These are phyloP conservation scores for Dioscorea dumetorum DNA, from an alignment of 106 monocot species.

Conservation along the genomic window DNA sequence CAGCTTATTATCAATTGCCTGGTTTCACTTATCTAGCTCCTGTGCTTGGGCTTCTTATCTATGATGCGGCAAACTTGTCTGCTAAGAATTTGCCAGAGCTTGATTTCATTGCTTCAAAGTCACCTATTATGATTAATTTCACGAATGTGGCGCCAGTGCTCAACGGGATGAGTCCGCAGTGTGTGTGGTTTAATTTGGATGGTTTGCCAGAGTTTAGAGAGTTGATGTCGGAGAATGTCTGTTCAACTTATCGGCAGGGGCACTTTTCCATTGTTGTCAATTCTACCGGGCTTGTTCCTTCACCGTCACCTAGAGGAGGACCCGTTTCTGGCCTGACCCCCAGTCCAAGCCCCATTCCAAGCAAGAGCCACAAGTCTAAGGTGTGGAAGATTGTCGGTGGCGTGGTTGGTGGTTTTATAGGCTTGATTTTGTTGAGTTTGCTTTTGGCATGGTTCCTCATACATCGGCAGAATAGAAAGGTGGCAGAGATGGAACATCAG, in stretches of 20 bases:
- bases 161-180: slow-evolving; percentile 23
- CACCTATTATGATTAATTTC: slow-evolving; percentile 60
- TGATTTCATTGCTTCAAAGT: slow-evolving; percentile 27
- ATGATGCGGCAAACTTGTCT: slow-evolving; percentile 54
- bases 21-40: slow-evolving; percentile 65
- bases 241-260: slow-evolving; percentile 45
- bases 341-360: neutral
- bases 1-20: slow-evolving; percentile 46
- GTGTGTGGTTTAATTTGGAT: slow-evolving; percentile 61
- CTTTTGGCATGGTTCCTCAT: slow-evolving; percentile 23
- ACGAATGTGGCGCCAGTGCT: slow-evolving; percentile 11
- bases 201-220: slow-evolving; percentile 44
- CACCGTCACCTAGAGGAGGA: slow-evolving; percentile 6
- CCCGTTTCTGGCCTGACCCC: neutral
- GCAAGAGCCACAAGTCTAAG: slow-evolving; percentile 25
- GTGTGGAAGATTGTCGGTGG: slow-evolving; percentile 49
- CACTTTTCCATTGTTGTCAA: slow-evolving; percentile 77
- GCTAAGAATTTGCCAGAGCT: slow-evolving; percentile 51
- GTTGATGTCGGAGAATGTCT: slow-evolving; percentile 35
- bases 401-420: slow-evolving; percentile 36
- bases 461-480: slow-evolving; percentile 26
- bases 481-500: slow-evolving; percentile 45
- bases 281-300: slow-evolving; percentile 36
- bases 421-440: slow-evolving; percentile 32
- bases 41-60: slow-evolving; percentile 70